Evolutionary conservation across 768 basidiomycete species (phyloP), one percentile per base, ranked within the genome.

Genomic region (Amanita polypyramis): DNA sequence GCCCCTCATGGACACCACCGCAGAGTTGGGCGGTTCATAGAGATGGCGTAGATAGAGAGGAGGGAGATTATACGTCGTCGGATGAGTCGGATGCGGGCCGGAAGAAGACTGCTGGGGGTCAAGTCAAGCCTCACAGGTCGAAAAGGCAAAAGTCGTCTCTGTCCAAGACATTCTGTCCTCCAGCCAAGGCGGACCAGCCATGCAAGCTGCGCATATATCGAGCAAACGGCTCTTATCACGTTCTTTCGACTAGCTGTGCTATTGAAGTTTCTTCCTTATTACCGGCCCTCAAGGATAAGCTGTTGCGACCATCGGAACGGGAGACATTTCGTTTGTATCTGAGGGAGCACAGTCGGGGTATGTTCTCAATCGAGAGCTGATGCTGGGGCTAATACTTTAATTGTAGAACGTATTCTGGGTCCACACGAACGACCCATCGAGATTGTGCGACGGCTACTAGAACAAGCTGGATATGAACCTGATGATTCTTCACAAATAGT

Each of bases 401-500:
- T 19, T 15, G 10, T 58, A 95, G 94, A 98, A 58, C 84, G 95
- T 10, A 71, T 92, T 33, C 68, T 99, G 48, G 80, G 79, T 6
- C 76, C 78, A 15, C 80, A 80, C 1, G 96, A 99, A 63, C 70
- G 77, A 39, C 95, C 95, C 0, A 83, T 91, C 1, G 77, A 79
- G 30, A 90, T 96, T 51, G 85, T 95, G 17, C 76, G 82, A 49
- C 74, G 87, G 34, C 75, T 91, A 32, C 68, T 97, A 52, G 80
- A 86, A 54, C 90, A 95, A 60, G 91, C 92, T 3, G 94, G 95
- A 0, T 97, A 92, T 56, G 80, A 84, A 43, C 74, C 79, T 17
- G 73, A 77, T 14, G 95, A 99, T 60, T 81, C 83, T 34, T 63
- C 85, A 5, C 84, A 91, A 50, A 72, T 82, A 36, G 70, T 96